Evolutionary conservation across 31 red algal genomes (phyloP), one percentile per base, ranked within the genome.

Genomic region (Odonthalia washingtoniensis): DNA sequence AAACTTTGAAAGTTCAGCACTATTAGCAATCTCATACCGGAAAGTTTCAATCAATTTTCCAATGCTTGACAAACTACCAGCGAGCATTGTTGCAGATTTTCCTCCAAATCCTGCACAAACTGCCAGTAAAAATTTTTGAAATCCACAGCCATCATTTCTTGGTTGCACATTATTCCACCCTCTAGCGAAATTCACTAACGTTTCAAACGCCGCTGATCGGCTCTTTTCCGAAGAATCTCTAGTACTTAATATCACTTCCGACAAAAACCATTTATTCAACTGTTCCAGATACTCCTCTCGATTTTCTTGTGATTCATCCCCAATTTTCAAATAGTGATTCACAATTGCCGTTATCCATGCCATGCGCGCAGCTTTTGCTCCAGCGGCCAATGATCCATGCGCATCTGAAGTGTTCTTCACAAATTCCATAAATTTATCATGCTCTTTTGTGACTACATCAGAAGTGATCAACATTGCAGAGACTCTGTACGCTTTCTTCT

Each of bases 401-500:
- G 92, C 87, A 37, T 36, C 82, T 67, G 86, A 89, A 41, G 75
- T 83, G 16, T 49, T 86, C 28, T 80, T 46, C 27, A 82, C 16
- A 69, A 95, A 82, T 16, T 43, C 27, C 0, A 18, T 32, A 37
- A 80, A 83, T 40, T 81, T 76, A 35, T 77, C 39, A n/a, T 27
- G 53, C 38, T 78, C 37, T 31, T 41, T 70, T 17, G 40, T 61
- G 4, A 30, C 39, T 4, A 61, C 34, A 32, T 72, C 72, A 35
- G 76, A 21, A 57, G 73, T 68, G 78, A 95, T 40, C 53, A 95
- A 53, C 53, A 87, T 75, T 24, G 92, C 60, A 40, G 78, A 64
- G 40, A 82, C 87, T 67, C 83, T 72, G 57, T 95, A 95, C 4
- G 92, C 92, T 42, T 95, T 95, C 77, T 95, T 95, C 80, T 95